Conservation (phyloP, 1,284 basidiomycete species). For the Anthracocystis walkeri region DNA sequence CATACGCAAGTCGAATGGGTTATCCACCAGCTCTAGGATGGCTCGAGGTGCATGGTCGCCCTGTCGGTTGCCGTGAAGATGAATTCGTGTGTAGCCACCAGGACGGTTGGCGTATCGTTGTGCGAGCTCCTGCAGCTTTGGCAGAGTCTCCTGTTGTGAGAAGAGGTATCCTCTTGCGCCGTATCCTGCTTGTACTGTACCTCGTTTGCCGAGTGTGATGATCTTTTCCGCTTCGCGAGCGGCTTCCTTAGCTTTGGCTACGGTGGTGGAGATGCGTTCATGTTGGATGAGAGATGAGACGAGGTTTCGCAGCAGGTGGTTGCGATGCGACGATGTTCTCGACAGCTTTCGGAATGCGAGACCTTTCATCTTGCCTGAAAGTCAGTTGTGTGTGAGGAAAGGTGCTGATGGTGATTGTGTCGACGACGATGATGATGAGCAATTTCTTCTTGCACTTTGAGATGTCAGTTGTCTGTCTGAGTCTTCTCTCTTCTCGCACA, state of each 20-base stretch:
- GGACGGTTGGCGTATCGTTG: conserved; percentile 83
- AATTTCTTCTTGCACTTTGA: conserved; percentile 1
- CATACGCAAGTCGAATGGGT: conserved; percentile 83
- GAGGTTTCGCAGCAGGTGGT: conserved; percentile 75
- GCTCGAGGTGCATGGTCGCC: conserved; percentile 96
- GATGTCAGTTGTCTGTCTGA: neutral
- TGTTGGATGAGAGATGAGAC: conserved; percentile 95
- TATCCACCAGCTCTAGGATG: conserved; percentile 92
- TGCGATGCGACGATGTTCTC: conserved; percentile 56
- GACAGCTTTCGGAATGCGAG: conserved; percentile 67
- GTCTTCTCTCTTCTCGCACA: conserved; percentile 17
- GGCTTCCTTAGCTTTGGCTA: conserved; percentile 93
- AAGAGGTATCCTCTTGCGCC: conserved; percentile 60
- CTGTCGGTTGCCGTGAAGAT: conserved; percentile 85
- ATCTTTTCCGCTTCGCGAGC: conserved; percentile 94
- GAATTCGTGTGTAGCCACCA: conserved; percentile 95
- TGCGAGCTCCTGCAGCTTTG: conserved; percentile 85
- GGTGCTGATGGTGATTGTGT: neutral
- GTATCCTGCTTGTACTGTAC: conserved; percentile 49
- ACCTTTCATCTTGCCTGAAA: conserved; percentile 59
- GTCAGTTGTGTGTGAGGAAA: neutral
- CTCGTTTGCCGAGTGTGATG: conserved; percentile 65
- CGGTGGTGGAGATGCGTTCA: conserved; percentile 94
- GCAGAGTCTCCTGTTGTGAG: conserved; percentile 72
- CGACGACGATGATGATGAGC: conserved; percentile 4